Evolutionary conservation across 331 rosid species (phyloP).

Genomic region (Telfairia occidentalis): DNA sequence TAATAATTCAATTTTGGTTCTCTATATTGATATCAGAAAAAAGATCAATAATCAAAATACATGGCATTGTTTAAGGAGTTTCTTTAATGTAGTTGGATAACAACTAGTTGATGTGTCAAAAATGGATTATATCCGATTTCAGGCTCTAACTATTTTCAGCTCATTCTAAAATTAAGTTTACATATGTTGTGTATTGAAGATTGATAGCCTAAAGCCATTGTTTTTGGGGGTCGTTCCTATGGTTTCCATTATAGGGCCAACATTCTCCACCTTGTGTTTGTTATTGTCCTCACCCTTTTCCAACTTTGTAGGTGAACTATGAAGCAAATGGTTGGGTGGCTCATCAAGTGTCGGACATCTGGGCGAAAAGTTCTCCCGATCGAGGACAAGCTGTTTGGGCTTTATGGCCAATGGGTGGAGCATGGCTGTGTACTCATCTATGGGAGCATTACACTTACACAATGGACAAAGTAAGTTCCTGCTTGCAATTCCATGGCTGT

Average conservation of each 20-base stretch:
- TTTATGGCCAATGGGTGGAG: slow-evolving; percentile 97
- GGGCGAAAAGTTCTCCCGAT: slow-evolving; percentile 92
- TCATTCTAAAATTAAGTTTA: background rate
- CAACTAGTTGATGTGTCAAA: background rate
- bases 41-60: background rate
- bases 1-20: background rate
- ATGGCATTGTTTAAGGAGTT: background rate
- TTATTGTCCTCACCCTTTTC: slow-evolving; percentile 2
- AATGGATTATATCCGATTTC: background rate
- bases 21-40: background rate
- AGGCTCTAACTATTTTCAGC: background rate
- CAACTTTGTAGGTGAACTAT: slow-evolving; percentile 68
- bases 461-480: slow-evolving; percentile 62
- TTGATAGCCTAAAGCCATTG: background rate
- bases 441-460: slow-evolving; percentile 93
- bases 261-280: background rate
- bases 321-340: slow-evolving; percentile 83
- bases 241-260: background rate
- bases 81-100: background rate
- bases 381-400: slow-evolving; percentile 91
- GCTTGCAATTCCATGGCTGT: background rate
- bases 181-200: background rate
- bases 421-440: slow-evolving; percentile 77
- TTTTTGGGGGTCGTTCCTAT: background rate
- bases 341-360: slow-evolving; percentile 86